These are phyloP conservation scores for Sherardia arvensis DNA, from an alignment of 257 asterid species.

Conservation along the genomic window DNA sequence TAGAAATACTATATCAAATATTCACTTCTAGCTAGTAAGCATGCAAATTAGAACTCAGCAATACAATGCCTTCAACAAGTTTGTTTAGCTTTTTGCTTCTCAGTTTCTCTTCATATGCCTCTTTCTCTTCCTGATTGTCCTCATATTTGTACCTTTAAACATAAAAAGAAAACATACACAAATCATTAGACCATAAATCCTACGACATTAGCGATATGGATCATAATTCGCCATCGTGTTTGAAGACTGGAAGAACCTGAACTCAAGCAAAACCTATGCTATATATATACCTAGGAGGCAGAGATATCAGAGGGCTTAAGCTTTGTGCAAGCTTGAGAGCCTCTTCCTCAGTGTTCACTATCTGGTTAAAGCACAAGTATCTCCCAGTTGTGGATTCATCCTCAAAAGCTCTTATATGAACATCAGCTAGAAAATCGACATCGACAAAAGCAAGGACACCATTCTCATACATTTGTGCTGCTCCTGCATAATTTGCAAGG, in stretches of 20 bases:
- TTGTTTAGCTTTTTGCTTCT: conserved; percentile 31
- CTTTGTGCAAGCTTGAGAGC: conserved; percentile 25
- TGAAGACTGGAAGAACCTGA: not conserved
- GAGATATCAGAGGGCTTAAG: conserved; percentile 35
- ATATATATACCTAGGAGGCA: conserved; percentile 26
- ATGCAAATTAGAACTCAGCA: not conserved
- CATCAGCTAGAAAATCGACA: conserved; percentile 33
- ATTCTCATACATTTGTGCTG: conserved; percentile 38
- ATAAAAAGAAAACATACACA: not conserved
- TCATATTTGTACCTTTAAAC: conserved; percentile 22
- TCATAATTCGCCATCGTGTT: not conserved
- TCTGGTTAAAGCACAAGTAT: conserved; percentile 33
- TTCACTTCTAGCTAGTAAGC: not conserved
- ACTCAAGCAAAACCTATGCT: not conserved
- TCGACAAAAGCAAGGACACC: conserved; percentile 35
- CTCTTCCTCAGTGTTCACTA: conserved; percentile 28
- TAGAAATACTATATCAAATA: too few species aligned
- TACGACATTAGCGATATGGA: not conserved
- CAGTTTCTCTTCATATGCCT: conserved; percentile 29
- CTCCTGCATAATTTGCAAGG: conserved; percentile 7
- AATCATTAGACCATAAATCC: not conserved
- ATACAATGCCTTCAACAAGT: conserved; percentile 18
- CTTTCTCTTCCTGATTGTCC: conserved; percentile 29
- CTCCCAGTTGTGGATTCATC: conserved; percentile 32
- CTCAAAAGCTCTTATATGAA: conserved; percentile 38